Conservation (phyloP, 768 basidiomycete species). For the Brasilioporus rufonigricans region DNA sequence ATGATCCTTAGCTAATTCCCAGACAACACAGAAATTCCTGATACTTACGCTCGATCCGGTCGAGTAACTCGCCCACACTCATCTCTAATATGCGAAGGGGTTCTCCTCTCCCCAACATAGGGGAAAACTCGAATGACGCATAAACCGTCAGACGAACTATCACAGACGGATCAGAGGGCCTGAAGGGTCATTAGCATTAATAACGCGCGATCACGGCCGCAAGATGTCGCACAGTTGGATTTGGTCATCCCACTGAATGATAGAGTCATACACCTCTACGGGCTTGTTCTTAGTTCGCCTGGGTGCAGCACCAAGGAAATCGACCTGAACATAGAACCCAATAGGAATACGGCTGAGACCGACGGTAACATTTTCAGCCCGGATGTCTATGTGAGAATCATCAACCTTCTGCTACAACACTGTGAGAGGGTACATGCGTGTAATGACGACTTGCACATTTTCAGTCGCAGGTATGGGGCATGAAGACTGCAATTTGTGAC, state of each 20-base stretch:
- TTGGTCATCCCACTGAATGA: background rate
- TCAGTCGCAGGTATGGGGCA: no score
- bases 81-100: background rate
- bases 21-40: no score
- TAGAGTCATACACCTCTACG: background rate
- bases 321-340: constrained; percentile 7
- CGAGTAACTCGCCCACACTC: background rate
- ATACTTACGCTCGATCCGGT: background rate
- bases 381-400: constrained; percentile 3
- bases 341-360: constrained; percentile 5
- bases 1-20: no score
- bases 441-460: background rate
- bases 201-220: background rate
- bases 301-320: background rate
- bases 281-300: background rate
- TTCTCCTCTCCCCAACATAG: constrained; percentile 2
- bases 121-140: constrained; percentile 4
- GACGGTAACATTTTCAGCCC: background rate
- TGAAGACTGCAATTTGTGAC: no score
- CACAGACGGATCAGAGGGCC: background rate
- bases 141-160: background rate
- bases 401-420: background rate
- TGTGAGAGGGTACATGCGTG: background rate
- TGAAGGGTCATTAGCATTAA: background rate
- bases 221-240: background rate